These are phyloP conservation scores for Lepiota venenata DNA, from an alignment of 768 basidiomycete species.

Conservation along the genomic window DNA sequence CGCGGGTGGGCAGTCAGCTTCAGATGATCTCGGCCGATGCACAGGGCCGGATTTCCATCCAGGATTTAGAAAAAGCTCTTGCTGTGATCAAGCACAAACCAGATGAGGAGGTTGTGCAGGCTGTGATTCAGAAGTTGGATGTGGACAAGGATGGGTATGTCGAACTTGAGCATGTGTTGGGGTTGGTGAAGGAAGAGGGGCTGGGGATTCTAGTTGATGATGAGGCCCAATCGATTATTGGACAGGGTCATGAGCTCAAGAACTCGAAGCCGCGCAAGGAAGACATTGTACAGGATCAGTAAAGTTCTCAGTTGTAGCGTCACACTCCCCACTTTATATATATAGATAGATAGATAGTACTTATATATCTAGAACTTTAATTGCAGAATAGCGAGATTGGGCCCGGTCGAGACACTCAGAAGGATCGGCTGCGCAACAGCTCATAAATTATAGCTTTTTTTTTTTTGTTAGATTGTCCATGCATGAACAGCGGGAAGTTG, in stretches of 20 bases:
- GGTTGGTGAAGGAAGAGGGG: slow-evolving; percentile 84
- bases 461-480: not conserved
- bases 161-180: slow-evolving; percentile 91
- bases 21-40: slow-evolving; percentile 85
- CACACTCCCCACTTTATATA: not conserved
- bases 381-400: too few relatives aligned
- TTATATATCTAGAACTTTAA: not conserved
- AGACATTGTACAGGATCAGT: slow-evolving; percentile 84
- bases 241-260: slow-evolving; percentile 81
- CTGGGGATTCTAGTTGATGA: slow-evolving; percentile 84
- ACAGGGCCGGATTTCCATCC: slow-evolving; percentile 85
- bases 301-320: slow-evolving; percentile 2
- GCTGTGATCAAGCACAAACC: slow-evolving; percentile 93
- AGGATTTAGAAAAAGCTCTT: slow-evolving; percentile 87
- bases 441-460: not conserved
- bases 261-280: slow-evolving; percentile 87
- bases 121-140: slow-evolving; percentile 90
- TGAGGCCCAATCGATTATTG: slow-evolving; percentile 77
- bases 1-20: slow-evolving; percentile 76
- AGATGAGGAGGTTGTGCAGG: slow-evolving; percentile 83
- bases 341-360: not conserved
- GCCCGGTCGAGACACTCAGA: too few relatives aligned
- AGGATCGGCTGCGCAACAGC: too few relatives aligned
- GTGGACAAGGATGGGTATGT: slow-evolving; percentile 96
- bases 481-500: not conserved